These are phyloP conservation scores for Penicillium silybi DNA, from an alignment of 495 filamentous ascomycete species.

Conservation along the genomic window DNA sequence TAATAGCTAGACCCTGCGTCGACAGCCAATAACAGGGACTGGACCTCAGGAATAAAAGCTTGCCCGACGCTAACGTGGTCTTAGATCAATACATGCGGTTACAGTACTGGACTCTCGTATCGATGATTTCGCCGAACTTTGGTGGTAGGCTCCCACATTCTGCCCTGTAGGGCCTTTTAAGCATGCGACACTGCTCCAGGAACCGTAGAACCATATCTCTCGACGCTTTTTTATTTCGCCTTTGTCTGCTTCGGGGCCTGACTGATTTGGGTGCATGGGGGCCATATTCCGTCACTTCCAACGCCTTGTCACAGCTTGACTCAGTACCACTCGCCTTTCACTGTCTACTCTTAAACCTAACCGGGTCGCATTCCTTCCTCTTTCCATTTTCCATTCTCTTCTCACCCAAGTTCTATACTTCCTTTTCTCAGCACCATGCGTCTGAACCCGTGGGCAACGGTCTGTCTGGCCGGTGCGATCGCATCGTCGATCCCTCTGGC, in stretches of 20 bases:
- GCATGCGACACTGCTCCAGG: not conserved
- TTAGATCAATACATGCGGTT: not conserved
- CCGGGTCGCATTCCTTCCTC: not conserved
- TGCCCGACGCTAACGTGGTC: not conserved
- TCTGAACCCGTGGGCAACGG: conserved; percentile 6
- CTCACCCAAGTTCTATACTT: not conserved
- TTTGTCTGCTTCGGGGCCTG: too few species aligned
- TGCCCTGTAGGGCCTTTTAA: conserved; percentile 1
- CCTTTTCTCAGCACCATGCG: conserved; percentile 21
- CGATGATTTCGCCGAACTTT: conserved; percentile 3
- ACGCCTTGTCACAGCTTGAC: not conserved
- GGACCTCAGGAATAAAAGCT: conserved; percentile 1
- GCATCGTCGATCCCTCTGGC: conserved; percentile 14
- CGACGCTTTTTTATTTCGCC: not conserved
- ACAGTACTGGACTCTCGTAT: not conserved
- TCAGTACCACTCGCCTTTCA: not conserved
- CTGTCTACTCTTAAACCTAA: not conserved
- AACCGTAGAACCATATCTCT: not conserved
- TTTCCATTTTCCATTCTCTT: not conserved
- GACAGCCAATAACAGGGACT: not conserved
- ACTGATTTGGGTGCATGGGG: not conserved
- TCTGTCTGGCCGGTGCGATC: conserved; percentile 14
- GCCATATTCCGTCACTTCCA: not conserved
- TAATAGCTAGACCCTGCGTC: not conserved
- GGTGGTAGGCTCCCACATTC: conserved; percentile 11